Evolutionary conservation across 2,329 filamentous ascomycete genomes (phyloP), one percentile per base, ranked within the genome.

Genomic region (Alternaria novae-zelandiae): DNA sequence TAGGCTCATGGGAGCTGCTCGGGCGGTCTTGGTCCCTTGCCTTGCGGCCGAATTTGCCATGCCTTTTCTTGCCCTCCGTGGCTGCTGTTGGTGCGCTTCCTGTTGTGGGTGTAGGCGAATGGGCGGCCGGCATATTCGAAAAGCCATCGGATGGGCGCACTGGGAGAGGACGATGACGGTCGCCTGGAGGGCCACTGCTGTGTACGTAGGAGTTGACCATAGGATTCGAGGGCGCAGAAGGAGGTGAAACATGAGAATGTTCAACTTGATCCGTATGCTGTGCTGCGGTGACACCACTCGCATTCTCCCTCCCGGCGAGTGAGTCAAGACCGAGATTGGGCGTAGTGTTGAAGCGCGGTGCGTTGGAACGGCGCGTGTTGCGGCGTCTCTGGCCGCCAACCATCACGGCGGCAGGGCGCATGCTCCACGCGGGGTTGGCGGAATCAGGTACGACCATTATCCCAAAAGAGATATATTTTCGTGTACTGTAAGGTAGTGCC

Each of bases 311-410:
- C 41, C 54, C 36, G 26, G 57, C 28, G n/a, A 45, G 26, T 44
- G 61, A 59, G 36, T 47, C 61, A 30, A 49, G 32, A 32, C 32
- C 55, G 46, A 72, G 41, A n/a, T 32, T 45, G 30, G 72, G 64
- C 46, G 62, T 61, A 15, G 70, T 72, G 32, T 46, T 65, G 11
- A 69, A 69, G 20, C 69, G 69, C 28, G 66, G 61, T 4, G 66
- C 54, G 12, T 57, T 54, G 25, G 69, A 63, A 32, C 68, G 64
- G 44, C 72, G 74, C 6, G 57, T 36, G 41, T 71, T 58, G 30
- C 70, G 71, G 57, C 70, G 68, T 56, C 71, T 68, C 53, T 68
- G 68, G 15, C 67, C 62, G 15, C 61, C 66, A 25, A 69, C 61
- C 49, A 59, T 58, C 23, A 59, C 53, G 9, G 66, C 64, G 11